Evolutionary conservation across 1,284 basidiomycete species (phyloP), one percentile per base, ranked within the genome.

Genomic region (Malassezia nana): DNA sequence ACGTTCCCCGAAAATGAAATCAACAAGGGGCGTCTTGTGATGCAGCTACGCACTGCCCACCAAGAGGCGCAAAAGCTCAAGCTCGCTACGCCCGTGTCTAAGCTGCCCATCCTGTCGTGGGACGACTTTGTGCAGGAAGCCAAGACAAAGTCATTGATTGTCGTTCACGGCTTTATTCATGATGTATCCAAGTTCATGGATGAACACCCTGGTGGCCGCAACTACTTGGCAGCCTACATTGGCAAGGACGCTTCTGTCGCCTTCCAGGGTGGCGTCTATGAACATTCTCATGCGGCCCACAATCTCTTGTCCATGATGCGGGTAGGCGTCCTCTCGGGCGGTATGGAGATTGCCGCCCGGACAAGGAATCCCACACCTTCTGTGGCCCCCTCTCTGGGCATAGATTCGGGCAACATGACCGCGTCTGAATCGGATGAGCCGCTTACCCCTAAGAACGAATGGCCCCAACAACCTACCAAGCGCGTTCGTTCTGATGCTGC

Each of bases 1-100:
- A 56, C 57, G 15, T 73, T 73, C 70, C 70, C 70, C 32, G 70
- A 73, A 54, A 73, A 73, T 58, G 70, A 73, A 48, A 66, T 73
- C 41, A 58, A 60, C 55, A 73, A 73, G 60, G 70, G 70, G 13
- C 64, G 63, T 38, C 61, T 71, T 20, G 64, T 65, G 40, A 73
- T 73, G 70, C 58, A 68, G 59, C 62, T 73, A 20, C 62, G 64
- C 47, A 57, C 63, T 46, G 56, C 64, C 10, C 63, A 69, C 62
- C 57, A 65, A 28, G 41, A 55, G 22, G 48, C 62, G 30, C 39
- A 58, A 38, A 46, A 61, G 44, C 63, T 73, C 49, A 42, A 59
- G 51, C 71, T 60, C 60, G 63, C 69, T 55, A 71, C 67, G 58
- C 57, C 59, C 7, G 59, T 62, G 35, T 53, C 64, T 18, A 56